These are phyloP conservation scores for Aegle marmelos DNA, from an alignment of 345 rosid species.

Conservation along the genomic window DNA sequence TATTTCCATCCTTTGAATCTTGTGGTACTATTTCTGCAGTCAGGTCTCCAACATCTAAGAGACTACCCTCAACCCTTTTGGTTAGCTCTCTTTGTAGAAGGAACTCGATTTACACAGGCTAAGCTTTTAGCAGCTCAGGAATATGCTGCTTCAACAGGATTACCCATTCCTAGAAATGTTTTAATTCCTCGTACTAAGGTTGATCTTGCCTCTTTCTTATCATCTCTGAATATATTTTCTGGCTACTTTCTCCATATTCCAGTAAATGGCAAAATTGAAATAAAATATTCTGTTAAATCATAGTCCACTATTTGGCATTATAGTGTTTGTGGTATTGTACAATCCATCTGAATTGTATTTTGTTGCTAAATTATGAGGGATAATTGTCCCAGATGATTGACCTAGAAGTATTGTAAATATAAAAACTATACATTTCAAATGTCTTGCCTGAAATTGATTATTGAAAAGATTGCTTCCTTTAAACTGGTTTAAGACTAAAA, in stretches of 20 bases:
- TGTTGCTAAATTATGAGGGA: not conserved
- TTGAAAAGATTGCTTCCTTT: not conserved
- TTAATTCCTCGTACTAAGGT: slow-evolving; percentile 99
- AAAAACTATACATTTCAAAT: not conserved
- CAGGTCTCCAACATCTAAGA: slow-evolving; percentile 71
- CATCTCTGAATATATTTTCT: not conserved
- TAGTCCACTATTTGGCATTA: not conserved
- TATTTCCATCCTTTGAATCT: slow-evolving; percentile 17
- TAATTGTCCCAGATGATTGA: not conserved
- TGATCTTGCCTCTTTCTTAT: not conserved
- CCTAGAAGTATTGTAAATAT: not conserved
- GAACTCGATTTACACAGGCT: slow-evolving; percentile 93
- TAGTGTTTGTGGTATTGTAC: not conserved
- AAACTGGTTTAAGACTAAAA: not conserved
- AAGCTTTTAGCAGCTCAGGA: slow-evolving; percentile 95
- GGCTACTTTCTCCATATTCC: not conserved
- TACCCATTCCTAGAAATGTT: slow-evolving; percentile 88
- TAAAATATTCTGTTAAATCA: not conserved
- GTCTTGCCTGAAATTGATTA: not conserved
- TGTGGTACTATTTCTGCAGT: slow-evolving; percentile 51
- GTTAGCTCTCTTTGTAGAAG: slow-evolving; percentile 98
- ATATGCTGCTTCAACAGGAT: slow-evolving; percentile 75
- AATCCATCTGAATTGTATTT: not conserved
- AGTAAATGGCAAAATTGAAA: not conserved
- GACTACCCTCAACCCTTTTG: slow-evolving; percentile 93